Conservation (phyloP, 2,329 filamentous ascomycete species). For the Aspergillus versicolor region DNA sequence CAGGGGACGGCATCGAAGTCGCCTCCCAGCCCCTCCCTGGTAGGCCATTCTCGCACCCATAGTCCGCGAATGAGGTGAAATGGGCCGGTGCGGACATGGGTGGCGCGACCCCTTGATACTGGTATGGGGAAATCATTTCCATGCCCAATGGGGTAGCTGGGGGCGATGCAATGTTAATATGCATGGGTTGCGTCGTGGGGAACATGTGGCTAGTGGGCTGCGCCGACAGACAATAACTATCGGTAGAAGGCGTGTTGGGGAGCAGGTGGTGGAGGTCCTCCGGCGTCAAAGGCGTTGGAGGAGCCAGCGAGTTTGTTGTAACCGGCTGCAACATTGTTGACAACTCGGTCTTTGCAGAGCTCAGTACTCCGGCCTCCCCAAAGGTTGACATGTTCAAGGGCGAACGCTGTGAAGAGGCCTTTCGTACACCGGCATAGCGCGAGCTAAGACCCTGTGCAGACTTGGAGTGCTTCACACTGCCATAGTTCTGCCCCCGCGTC, state of each 20-base stretch:
- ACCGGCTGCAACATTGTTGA: constrained; percentile 33
- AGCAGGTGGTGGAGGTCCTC: constrained; percentile 43
- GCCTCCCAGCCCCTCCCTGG: constrained; percentile 45
- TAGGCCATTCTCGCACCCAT: constrained; percentile 38
- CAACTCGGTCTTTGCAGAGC: constrained; percentile 34
- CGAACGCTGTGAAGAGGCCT: constrained; percentile 48
- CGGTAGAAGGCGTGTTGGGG: constrained; percentile 38
- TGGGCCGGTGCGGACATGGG: constrained; percentile 46
- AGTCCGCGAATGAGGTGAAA: constrained; percentile 43
- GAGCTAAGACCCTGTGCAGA: constrained; percentile 46
- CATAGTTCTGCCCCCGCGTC: constrained; percentile 33
- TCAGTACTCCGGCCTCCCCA: constrained; percentile 42
- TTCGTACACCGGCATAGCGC: constrained; percentile 47
- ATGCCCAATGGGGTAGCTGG: constrained; percentile 43
- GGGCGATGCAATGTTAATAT: constrained; percentile 44
- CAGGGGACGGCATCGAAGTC: constrained; percentile 42
- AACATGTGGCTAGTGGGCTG: constrained; percentile 36
- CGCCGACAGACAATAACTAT: constrained; percentile 39
- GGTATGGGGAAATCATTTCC: constrained; percentile 39
- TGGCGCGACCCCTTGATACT: constrained; percentile 37
- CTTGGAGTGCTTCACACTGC: constrained; percentile 44
- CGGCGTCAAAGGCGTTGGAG: constrained; percentile 45
- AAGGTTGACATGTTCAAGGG: constrained; percentile 47
- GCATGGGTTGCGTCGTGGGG: constrained; percentile 40
- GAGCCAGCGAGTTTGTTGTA: constrained; percentile 37